A percentile compares a stretch with the other conserved stretches of the same genome.
These are phyloP conservation scores for Capronia coronata DNA, from an alignment of 2,329 filamentous ascomycete species.

Conservation along the genomic window DNA sequence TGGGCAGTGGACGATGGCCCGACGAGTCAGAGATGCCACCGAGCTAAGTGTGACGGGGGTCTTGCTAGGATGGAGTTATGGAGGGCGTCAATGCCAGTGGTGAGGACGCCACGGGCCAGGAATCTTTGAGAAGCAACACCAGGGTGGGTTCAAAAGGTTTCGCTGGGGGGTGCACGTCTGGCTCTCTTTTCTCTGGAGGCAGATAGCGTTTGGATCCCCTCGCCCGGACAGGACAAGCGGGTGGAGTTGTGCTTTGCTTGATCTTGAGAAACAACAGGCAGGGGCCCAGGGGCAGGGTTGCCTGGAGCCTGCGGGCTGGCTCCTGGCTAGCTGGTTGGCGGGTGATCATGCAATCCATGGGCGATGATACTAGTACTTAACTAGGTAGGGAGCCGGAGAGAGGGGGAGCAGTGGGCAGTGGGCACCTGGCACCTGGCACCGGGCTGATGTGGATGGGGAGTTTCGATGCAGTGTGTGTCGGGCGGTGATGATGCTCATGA, in stretches of 20 bases:
- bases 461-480: too few species aligned
- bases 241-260: neutral
- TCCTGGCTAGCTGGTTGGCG: conserved; percentile 1
- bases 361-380: neutral
- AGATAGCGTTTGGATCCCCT: conserved; percentile 5
- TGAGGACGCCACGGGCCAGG: neutral
- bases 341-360: conserved; percentile 1
- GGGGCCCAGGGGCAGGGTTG: conserved; percentile 1
- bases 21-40: conserved; percentile 8
- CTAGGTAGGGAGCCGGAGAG: neutral
- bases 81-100: neutral
- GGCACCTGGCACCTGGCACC: too few species aligned
- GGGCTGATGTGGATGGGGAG: too few species aligned
- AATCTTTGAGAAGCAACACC: conserved; percentile 2
- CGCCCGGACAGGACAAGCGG: neutral
- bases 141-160: conserved; percentile 1
- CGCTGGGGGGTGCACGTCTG: neutral
- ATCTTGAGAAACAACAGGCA: neutral
- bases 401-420: neutral
- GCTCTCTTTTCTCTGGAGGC: neutral
- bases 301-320: neutral
- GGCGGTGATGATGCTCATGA: too few species aligned
- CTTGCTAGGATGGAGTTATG: conserved; percentile 2
- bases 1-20: neutral
- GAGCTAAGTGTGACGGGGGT: conserved; percentile 12